Evolutionary conservation across 371 early-diverging fungal genomes (phyloP), one percentile per base, ranked within the genome.

Genomic region (Mucor piriformis): DNA sequence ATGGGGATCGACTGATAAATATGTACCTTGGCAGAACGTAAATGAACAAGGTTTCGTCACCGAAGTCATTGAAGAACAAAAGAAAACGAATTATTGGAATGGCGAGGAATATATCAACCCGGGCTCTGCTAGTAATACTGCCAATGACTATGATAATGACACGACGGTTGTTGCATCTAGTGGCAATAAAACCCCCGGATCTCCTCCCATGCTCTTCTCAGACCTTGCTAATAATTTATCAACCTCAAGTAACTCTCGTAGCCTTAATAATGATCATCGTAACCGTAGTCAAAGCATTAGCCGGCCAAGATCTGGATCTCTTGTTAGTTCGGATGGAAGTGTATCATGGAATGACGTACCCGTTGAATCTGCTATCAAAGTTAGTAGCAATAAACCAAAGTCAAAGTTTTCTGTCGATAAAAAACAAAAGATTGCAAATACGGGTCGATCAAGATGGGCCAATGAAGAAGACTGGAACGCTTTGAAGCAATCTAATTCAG

Each of bases 31-130:
- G 82, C 25, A 65, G 21, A 76, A 81, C 52, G 8, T 56, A 0
- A 38, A 57, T 0, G 50, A 48, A 12, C 79, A 82, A 66, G 79
- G 82, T 1, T 79, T 48, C 48, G 76, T 67, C 2, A 48, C 61
- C 7, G 74, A 75, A 5, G 60, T 79, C 1, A 40, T 82, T 3
- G 68, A 75, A 18, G 35, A 68, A 23, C 82, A 82, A 59, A 66
- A 60, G 27, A 52, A 60, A 0, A 77, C 77, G 0, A 16, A 3
- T 0, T 82, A 61, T 51, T 82, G 77, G 79, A 57, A 63, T 3
- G 1, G 40, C 3, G 47, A 49, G 10, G 55, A 50, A 20, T 51
- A 61, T 20, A 53, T 37, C 46, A 46, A 24, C 3, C 1, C 4
- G 3, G 5, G 3, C 0, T 11, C 11, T 0, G 4, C 24, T 25